Percentiles rank a stretch among this genome's conserved stretches.
Evolutionary conservation across 1,284 basidiomycete genomes (phyloP).

Genomic region (Mycosarcoma maydis): DNA sequence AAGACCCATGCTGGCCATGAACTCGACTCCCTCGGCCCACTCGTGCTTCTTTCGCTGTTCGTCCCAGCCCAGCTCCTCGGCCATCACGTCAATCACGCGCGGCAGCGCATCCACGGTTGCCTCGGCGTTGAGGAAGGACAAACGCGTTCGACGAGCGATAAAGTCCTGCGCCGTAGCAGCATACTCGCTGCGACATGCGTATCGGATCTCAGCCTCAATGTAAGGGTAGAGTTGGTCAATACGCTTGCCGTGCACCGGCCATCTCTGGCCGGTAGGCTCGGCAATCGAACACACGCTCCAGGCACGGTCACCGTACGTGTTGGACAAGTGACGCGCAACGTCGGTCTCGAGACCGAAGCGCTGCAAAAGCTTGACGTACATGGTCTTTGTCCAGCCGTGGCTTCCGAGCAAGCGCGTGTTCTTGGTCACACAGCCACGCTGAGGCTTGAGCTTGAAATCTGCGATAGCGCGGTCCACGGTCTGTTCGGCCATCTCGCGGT

Average conservation of each 20-base stretch:
- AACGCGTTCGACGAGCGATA: conserved; percentile 86
- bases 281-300: conserved; percentile 91
- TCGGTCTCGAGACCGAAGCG: conserved; percentile 83
- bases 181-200: conserved; percentile 89
- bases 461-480: conserved; percentile 88
- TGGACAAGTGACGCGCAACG: conserved; percentile 90
- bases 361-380: conserved; percentile 97
- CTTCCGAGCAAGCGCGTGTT: conserved; percentile 86
- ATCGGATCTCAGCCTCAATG: conserved; percentile 92
- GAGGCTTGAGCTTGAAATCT: conserved; percentile 76
- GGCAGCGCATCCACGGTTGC: conserved; percentile 86
- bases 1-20: conserved; percentile 68
- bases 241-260: conserved; percentile 87
- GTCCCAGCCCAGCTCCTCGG: conserved; percentile 83
- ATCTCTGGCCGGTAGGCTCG: conserved; percentile 78
- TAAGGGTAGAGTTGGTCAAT: conserved; percentile 82
- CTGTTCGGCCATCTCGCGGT: conserved; percentile 92
- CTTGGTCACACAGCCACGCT: conserved; percentile 77
- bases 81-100: conserved; percentile 89
- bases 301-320: conserved; percentile 93
- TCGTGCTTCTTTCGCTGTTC: conserved; percentile 72
- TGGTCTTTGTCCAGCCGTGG: conserved; percentile 92
- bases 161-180: conserved; percentile 90
- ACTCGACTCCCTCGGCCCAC: conserved; percentile 58
- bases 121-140: conserved; percentile 91